phyloP scores from a whole-genome alignment of 2,329 filamentous ascomycete species.

The Chrysoporthe austroafricana region DNA sequence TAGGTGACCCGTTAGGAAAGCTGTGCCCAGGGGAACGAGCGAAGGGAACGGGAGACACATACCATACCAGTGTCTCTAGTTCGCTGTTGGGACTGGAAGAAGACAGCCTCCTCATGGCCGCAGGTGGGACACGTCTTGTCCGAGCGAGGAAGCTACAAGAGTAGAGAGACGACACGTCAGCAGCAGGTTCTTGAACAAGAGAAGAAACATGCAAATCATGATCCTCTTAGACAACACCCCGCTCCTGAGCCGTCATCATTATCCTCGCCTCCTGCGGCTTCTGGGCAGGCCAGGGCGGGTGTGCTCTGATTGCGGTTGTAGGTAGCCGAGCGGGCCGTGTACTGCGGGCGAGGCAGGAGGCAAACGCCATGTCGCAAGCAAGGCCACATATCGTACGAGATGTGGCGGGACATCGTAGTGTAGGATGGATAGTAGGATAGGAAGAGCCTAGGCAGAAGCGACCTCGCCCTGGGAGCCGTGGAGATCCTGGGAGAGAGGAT shows the following conservation, averaged over 20 bases:
- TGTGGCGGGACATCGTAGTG: no score
- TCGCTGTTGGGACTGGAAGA: slow-evolving; percentile 98
- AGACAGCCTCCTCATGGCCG: slow-evolving; percentile 87
- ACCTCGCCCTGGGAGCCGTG: slow-evolving; percentile 4
- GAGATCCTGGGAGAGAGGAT: neutral
- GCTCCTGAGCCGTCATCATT: slow-evolving; percentile 19
- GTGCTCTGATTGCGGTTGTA: slow-evolving; percentile 21
- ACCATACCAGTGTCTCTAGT: slow-evolving; percentile 99
- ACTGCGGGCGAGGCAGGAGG: neutral
- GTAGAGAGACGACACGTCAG: slow-evolving; percentile 48
- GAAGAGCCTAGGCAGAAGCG: slow-evolving; percentile 8
- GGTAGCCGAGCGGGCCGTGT: neutral
- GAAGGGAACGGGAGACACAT: slow-evolving; percentile 42
- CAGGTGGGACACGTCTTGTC: slow-evolving; percentile 86
- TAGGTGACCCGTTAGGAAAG: neutral
- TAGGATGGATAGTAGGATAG: no score
- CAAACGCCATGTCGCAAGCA: neutral
- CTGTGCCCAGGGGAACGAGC: neutral
- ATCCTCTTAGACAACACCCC: slow-evolving; percentile 27
- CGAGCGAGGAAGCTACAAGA: slow-evolving; percentile 81
- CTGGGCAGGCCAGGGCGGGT: slow-evolving; percentile 2
- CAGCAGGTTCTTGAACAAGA: slow-evolving; percentile 36
- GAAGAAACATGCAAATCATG: slow-evolving; percentile 28
- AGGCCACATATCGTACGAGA: neutral
- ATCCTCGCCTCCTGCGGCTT: slow-evolving; percentile 11